Base-by-base conservation (phyloP, 2,329 filamentous ascomycete genomes). In the Fusarium multiceps region DNA sequence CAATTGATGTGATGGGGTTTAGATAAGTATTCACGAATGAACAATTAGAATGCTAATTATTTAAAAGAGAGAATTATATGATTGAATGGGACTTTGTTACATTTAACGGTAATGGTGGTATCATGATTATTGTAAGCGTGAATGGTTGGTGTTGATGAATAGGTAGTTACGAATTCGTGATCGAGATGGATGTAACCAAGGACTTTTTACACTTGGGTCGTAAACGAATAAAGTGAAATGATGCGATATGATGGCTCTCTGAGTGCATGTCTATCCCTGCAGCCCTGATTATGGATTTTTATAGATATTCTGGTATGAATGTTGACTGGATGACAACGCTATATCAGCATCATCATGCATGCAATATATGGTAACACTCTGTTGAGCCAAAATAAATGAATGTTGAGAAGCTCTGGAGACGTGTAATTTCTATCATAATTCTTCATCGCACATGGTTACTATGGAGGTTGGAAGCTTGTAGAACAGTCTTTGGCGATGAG, bases 1-100 rank as follows among this genome's bases (percentile, higher is more conserved):
- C 34, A 54, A 53, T 55, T 59, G 40, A 41, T 57, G 63, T 63
- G 65, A 45, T 54, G 50, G 49, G 54, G 23, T 12, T 34, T 59
- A 30, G 51, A 53, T 50, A 30, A 37, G 46, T 65, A 40, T 48
- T 12, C 23, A 42, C 18, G 21, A 57, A 51, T 34, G 46, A 48
- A 34, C 18, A 42, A 69, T 50, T 55, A 41, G 53, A 23, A 21
- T 18, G 6, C 18, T 20, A 51, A 63, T 63, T 47, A 45, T 46
- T 46, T 54, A 21, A 47, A 28, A n/a, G 12, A 28, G 7, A 37
- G 10, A 47, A 49, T 14, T 14, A 32, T 28, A 21, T 47, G 25
- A 53, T 43, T 37, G 37, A 42, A 61, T 27, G 21, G 14, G 3
- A 14, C 27, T 27, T 47, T 49, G 14, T 27, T 34, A 37, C 21